Evolutionary conservation across 1,284 basidiomycete species (phyloP).

Genomic region (Singerocomus rubriflavus): DNA sequence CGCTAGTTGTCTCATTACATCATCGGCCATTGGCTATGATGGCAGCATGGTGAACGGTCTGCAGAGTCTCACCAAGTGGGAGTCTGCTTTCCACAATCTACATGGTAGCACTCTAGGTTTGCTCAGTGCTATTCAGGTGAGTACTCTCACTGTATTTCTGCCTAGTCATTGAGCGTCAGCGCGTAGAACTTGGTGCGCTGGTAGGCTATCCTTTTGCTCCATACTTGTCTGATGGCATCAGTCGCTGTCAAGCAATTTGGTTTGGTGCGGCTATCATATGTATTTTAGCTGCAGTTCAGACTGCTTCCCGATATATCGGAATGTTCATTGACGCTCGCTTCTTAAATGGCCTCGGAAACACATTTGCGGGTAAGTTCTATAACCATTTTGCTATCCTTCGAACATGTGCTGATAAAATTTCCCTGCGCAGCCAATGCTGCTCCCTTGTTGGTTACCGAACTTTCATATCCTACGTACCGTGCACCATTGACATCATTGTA

Average conservation of each 20-base stretch:
- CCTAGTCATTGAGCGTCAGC: constrained; percentile 1
- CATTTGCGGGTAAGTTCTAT: constrained; percentile 54
- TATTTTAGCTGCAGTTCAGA: constrained; percentile 63
- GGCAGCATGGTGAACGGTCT: constrained; percentile 78
- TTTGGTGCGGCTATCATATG: constrained; percentile 65
- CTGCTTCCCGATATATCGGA: constrained; percentile 66
- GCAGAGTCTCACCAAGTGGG: constrained; percentile 64
- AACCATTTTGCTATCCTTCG: not conserved
- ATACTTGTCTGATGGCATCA: constrained; percentile 66
- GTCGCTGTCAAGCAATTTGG: constrained; percentile 60
- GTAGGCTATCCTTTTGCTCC: constrained; percentile 70
- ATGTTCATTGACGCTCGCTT: constrained; percentile 84
- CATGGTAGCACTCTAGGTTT: constrained; percentile 58
- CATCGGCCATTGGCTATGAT: constrained; percentile 75
- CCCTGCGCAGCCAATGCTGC: constrained; percentile 52
- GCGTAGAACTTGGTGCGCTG: constrained; percentile 60
- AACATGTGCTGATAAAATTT: not conserved
- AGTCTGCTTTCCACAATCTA: constrained; percentile 54
- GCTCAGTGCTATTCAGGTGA: constrained; percentile 73
- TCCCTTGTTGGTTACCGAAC: constrained; percentile 73
- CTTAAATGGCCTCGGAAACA: constrained; percentile 78
- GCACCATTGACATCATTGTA: constrained; percentile 69
- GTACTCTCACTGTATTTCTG: constrained; percentile 10
- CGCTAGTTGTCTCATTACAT: constrained; percentile 65
- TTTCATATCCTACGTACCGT: constrained; percentile 75